Base-by-base conservation (phyloP, 2,329 filamentous ascomycete species). In the Aphanocladium album region DNA sequence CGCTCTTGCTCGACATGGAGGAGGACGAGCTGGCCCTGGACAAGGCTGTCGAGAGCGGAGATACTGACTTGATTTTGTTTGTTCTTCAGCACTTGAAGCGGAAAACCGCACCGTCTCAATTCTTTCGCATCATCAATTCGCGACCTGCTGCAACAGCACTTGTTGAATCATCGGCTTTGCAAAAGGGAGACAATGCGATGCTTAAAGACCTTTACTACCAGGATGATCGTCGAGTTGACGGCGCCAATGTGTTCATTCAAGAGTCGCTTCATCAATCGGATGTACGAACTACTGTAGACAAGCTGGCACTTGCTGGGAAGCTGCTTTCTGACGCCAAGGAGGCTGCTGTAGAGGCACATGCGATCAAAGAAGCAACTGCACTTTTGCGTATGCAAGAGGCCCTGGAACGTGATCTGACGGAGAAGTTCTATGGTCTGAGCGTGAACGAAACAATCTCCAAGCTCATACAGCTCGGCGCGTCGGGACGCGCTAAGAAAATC, bases 131-230 rank as follows among this genome's bases (percentile, higher is more conserved):
- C 51, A 91, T 98, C 76, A 97, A 93, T 73, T 85, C 83, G 57
- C 86, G 93, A 1, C 92, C 93, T 0, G 83, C 91, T 27, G 95
- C 95, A 4, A 92, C 91, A 2, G 91, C 95, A 0, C 83, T 99
- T 12, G 90, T 99, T 25, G 95, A 99, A 73, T 84, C 91, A 1
- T 89, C 88, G 0, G 93, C 95, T 0, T 71, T 76, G 49, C 80
- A 83, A 55, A 86, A 90, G 55, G 78, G 76, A 21, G 89, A 96
- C 68, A 92, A 96, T 67, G 82, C 84, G 0, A 75, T 99, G 23
- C 84, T 99, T 27, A 99, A 98, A 70, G 95, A 98, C 70, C 80
- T 99, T 3, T 99, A 95, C 77, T 99, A 99, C 72, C 95, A 98
- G 76, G 95, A 98, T 68, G 95, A 99, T 72, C 86, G 93, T 5